These are phyloP conservation scores for Brassica nigra DNA, from an alignment of 345 rosid genomes.

Conservation along the genomic window DNA sequence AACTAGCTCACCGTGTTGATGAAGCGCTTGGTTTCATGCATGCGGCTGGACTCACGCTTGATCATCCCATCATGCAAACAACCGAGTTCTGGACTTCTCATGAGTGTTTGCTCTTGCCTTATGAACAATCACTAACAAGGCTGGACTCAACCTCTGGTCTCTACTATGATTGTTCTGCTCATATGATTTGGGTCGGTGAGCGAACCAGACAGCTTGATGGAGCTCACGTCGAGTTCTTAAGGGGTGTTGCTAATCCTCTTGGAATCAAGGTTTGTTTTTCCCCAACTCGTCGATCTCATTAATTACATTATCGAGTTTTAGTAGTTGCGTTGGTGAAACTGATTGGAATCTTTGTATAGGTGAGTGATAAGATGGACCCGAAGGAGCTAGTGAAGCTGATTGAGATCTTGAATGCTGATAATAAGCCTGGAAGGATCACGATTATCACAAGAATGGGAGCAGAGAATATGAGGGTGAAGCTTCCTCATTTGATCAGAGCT, in stretches of 20 bases:
- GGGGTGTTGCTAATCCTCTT: slow-evolving; percentile 75
- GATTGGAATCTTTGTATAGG: slow-evolving; percentile 45
- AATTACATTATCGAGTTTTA: neutral
- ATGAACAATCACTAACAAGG: slow-evolving; percentile 70
- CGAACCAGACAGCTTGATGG: slow-evolving; percentile 79
- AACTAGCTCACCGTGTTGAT: slow-evolving; percentile 6
- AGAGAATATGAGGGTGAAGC: slow-evolving; percentile 93
- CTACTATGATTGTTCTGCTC: slow-evolving; percentile 74
- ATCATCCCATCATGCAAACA: slow-evolving; percentile 72
- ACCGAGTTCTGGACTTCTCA: slow-evolving; percentile 84
- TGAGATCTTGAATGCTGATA: slow-evolving; percentile 84
- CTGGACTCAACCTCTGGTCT: slow-evolving; percentile 72
- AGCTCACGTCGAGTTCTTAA: slow-evolving; percentile 73
- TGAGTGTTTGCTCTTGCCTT: slow-evolving; percentile 73
- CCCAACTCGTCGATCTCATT: neutral
- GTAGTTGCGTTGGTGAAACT: neutral
- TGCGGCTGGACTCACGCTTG: slow-evolving; percentile 71
- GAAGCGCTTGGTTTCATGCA: slow-evolving; percentile 50
- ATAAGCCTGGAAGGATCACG: slow-evolving; percentile 85
- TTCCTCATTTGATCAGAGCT: slow-evolving; percentile 83
- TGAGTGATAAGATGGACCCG: slow-evolving; percentile 93
- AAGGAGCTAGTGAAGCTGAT: slow-evolving; percentile 80
- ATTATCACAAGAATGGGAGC: slow-evolving; percentile 92
- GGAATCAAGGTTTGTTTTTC: slow-evolving; percentile 60
- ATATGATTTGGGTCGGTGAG: slow-evolving; percentile 79